Evolutionary conservation across 768 basidiomycete genomes (phyloP), one percentile per base, ranked within the genome.

Genomic region (Termitomyces sp.): DNA sequence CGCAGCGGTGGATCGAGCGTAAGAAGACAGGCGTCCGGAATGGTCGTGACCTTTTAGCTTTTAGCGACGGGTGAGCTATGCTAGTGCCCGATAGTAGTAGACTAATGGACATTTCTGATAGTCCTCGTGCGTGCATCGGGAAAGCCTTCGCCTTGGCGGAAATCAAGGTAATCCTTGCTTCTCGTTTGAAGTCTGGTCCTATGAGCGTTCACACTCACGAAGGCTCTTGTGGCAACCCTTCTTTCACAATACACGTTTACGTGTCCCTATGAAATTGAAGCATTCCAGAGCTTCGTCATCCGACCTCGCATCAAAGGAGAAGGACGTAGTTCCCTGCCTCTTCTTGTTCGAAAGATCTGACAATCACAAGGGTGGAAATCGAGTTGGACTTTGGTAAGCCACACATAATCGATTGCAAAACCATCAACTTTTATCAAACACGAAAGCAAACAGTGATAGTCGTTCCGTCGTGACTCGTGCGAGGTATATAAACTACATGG

Each of bases 251-350:
- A 84, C 64, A 73, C 77, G 8, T 84, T 85, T 62, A 68, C 74
- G 3, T 81, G 79, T 58, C 65, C 72, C 21, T 62, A 72, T 49
- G 72, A 83, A 35, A 84, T 86, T 46, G 84, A 85, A 61, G 65
- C 81, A 23, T 85, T 86, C 66, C 82, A 84, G 61, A 83, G 83
- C 52, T 86, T 85, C 57, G 84, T 86, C 12, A 76, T 86, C 51
- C 78, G 84, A 16, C 82, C 85, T 35, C 76, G 83, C 34, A 65
- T 86, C 55, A 71, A 70, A 60, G 82, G 83, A 44, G 71, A 83
- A 60, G 72, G 70, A 0, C 66, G 73, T 10, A 85, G 83, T 59
- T 83, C 82, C 12, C 75, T 86, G 40, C 84, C 85, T 40, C 72
- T 85, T 52, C 59, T 76, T 32, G 74, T 85, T 51, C 76, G 71